Evolutionary conservation across 306 rosid genomes (phyloP), one percentile per base, ranked within the genome.

Genomic region (Hippophae tibetana): DNA sequence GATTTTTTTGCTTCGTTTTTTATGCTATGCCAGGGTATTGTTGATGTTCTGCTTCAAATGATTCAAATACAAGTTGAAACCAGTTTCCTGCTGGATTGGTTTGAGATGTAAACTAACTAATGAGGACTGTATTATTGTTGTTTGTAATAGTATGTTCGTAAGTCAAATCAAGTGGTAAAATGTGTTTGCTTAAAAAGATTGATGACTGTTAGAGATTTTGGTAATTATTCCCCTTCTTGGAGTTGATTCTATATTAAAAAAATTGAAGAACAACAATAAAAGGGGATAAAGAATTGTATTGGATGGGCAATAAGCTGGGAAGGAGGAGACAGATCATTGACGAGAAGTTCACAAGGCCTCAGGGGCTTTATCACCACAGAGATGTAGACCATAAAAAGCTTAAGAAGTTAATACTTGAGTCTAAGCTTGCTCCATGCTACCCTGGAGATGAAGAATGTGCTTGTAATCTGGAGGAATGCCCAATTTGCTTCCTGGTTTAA

Each of bases 351-450:
- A 93, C 99, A 43, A 81, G 72, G 74, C 99, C 99, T 2, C 99
- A 93, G 73, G 99, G 99, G 10, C 85, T 93, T 78, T 88, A 88
- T 75, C 84, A 80, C 78, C 99, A 86, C 69, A 93, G 84, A 79
- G 97, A 93, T 77, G 97, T 93, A 51, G 99, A 93, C 82, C 97
- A 88, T 63, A 93, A 93, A 82, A 93, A 93, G 78, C 94, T 93
- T 65, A 82, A 81, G 79, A 93, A 93, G 77, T 86, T 93, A 58
- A 93, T 93, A 76, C 94, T 86, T 2, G 97, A 93, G 58, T 86
- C 94, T 9, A 93, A 93, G 81, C 85, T 93, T 56, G 99, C 99
- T 63, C 99, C 99, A 14, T 93, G 99, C 78, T 86, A 71, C 74
- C 99, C 99, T 11, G 99, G 99, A 63, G 93, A 85, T 52, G 99